Base-by-base conservation (phyloP, 2,329 filamentous ascomycete species). In the Endocalyx cinctus region DNA sequence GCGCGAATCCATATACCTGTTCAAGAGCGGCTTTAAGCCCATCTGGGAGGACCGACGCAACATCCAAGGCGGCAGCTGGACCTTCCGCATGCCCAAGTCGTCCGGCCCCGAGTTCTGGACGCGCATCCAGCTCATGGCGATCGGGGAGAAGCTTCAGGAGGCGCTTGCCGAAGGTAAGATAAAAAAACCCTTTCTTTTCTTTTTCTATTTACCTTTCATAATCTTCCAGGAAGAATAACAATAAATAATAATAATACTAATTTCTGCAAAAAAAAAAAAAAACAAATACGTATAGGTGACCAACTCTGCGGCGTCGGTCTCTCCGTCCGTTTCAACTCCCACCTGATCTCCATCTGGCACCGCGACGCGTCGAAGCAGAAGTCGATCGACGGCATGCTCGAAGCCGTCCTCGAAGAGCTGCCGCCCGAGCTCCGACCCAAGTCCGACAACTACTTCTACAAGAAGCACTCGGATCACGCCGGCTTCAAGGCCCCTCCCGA, bases 261-360 rank as follows among this genome's bases (percentile, higher is more conserved):
- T n/a, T n/a, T n/a, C n/a, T n/a, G n/a, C 20, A 23, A 23, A 23
- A 23, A 23, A 23, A 23, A 23, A 23, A 23, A n/a, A 23, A 8
- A 23, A 23, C 20, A 23, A 23, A 23, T 8, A 5, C 15, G 10
- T 14, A 37, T 52, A 87, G 86, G 79, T 39, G 84, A 87, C 57
- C 87, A 94, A 57, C 84, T 97, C 48, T 92, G 89, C 57, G 90
- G 90, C 31, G 81, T 96, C 29, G 87, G 85, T 26, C 79, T 92
- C 45, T 88, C 84, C 2, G 85, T 90, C 37, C 82, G 89, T 51
- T 94, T 92, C 72, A 94, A 89, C 64, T 84, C 82, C 18, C 82
- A 90, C 57, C 77, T 95, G 47, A 83, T 96, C 57, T 84, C 85
- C 48, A 77, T 97, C 53, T 97, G 90, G 90, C 92, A 95, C 65